These are phyloP conservation scores for Shiraia bambusicola DNA, from an alignment of 2,329 filamentous ascomycete genomes.

Conservation along the genomic window DNA sequence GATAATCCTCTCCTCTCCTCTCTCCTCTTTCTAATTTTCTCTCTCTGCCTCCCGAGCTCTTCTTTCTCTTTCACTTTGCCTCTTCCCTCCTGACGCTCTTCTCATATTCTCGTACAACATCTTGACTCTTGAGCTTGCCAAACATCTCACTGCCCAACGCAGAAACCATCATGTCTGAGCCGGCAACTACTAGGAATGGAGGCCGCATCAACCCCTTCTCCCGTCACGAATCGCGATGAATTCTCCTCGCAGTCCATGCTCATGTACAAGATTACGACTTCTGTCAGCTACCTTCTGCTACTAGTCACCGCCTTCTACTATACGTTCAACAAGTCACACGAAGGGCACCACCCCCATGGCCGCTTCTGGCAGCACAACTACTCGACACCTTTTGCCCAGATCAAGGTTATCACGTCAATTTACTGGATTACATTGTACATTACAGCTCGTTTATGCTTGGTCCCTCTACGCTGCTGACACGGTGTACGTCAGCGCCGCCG, in stretches of 20 bases:
- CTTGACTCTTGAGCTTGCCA: neutral
- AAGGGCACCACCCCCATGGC: conserved; percentile 56
- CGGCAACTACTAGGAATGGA: conserved; percentile 43
- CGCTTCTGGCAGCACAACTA: conserved; percentile 77
- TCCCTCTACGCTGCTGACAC: conserved; percentile 71
- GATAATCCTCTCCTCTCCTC: neutral
- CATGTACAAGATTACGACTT: conserved; percentile 74
- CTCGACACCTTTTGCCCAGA: conserved; percentile 74
- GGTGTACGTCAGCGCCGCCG: conserved; percentile 66
- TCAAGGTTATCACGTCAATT: conserved; percentile 62
- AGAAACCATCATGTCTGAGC: conserved; percentile 12
- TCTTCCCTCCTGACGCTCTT: neutral
- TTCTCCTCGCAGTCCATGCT: conserved; percentile 63
- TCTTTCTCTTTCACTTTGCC: too few species aligned
- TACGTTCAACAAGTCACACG: conserved; percentile 63
- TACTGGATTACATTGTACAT: conserved; percentile 78
- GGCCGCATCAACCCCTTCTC: conserved; percentile 68
- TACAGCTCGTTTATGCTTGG: conserved; percentile 74
- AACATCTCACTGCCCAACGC: neutral
- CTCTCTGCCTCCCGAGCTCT: too few species aligned
- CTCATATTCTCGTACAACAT: neutral
- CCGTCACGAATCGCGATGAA: conserved; percentile 68
- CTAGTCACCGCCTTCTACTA: conserved; percentile 75
- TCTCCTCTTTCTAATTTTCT: neutral
- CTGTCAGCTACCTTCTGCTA: conserved; percentile 72